Evolutionary conservation across 441 rosid species (phyloP), one percentile per base, ranked within the genome.

Genomic region (Cnidoscolus chayamansa): DNA sequence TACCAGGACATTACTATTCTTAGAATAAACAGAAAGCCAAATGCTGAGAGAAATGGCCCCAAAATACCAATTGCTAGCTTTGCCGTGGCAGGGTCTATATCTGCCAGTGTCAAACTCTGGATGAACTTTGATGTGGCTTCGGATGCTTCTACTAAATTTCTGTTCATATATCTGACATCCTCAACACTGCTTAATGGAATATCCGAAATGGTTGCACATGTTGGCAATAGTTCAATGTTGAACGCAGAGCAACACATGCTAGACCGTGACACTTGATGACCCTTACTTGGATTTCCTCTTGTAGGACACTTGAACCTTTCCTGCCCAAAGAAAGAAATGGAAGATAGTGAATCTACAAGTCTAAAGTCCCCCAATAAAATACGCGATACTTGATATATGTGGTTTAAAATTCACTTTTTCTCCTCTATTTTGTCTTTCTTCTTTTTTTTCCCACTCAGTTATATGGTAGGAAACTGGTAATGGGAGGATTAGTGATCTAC

Each of bases 1-100:
- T 94, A 94, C 97, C 99, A 94, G 13, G 97, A 92, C 99, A 94
- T 94, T 15, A 94, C 80, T 54, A 92, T 89, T 68, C 97, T 89
- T 83, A 85, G 1, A 10, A 94, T 82, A 37, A 94, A 94, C 0
- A 92, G 78, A 83, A 90, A 89, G 1, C 83, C 83, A 77, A 94
- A 91, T 30, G 86, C 90, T 1, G 97, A 89, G 70, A 90, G 86
- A 16, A 86, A 78, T 0, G 97, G 97, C 43, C 98, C 92, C 64
- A 92, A 72, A 59, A 90, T 74, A 30, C 90, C 82, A 32, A 91
- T 85, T 7, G 88, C 90, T 13, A 89, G 68, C 83, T 92, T 94
- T 0, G 94, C 97, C 0, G 90, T 88, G 58, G 84, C 82, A 51
- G 96, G 97, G 74, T 90, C 97, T 67, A 94, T 50, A 74, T 88